Evolutionary conservation across 1,284 basidiomycete genomes (phyloP).

Genomic region (Trametes versicolor): DNA sequence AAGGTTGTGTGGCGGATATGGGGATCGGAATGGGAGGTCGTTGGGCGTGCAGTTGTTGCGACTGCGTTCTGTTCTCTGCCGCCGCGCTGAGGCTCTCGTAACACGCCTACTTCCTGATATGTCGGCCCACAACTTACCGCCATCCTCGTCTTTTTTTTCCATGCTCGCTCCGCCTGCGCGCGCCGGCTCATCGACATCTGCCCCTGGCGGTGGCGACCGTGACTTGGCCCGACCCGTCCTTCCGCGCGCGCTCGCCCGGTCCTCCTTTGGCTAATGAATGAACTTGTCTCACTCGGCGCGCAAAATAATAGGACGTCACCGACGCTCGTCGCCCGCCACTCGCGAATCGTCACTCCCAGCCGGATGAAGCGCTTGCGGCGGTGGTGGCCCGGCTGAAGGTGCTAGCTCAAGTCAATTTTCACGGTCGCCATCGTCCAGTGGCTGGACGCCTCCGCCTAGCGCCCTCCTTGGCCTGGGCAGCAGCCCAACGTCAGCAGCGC

Average conservation of each 20-base stretch:
- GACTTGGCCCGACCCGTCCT: background rate
- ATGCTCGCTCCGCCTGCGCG: background rate
- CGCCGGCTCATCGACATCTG: background rate
- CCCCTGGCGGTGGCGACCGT: constrained; percentile 1
- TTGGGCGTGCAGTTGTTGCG: constrained; percentile 10
- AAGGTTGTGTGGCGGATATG: constrained; percentile 1
- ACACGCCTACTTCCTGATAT: constrained; percentile 28
- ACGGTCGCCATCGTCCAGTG: constrained; percentile 7
- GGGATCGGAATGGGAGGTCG: constrained; percentile 8
- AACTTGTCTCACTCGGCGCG: constrained; percentile 5
- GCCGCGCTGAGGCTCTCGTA: constrained; percentile 18
- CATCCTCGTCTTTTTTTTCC: constrained; percentile 1
- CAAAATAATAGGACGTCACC: background rate
- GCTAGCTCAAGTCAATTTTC: constrained; percentile 14
- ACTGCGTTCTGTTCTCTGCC: constrained; percentile 10
- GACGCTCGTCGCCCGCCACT: background rate
- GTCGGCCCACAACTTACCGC: constrained; percentile 9
- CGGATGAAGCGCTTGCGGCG: constrained; percentile 4
- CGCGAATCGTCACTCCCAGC: background rate
- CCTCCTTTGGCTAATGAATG: constrained; percentile 12
- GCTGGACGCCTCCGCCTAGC: constrained; percentile 13
- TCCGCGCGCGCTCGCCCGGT: background rate
- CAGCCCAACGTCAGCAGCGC: constrained; percentile 10
- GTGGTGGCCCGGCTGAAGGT: constrained; percentile 21
- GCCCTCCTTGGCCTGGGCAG: constrained; percentile 25